These are phyloP conservation scores for Persicaria maculosa DNA, from an alignment of 148 eudicot genomes.

Conservation along the genomic window DNA sequence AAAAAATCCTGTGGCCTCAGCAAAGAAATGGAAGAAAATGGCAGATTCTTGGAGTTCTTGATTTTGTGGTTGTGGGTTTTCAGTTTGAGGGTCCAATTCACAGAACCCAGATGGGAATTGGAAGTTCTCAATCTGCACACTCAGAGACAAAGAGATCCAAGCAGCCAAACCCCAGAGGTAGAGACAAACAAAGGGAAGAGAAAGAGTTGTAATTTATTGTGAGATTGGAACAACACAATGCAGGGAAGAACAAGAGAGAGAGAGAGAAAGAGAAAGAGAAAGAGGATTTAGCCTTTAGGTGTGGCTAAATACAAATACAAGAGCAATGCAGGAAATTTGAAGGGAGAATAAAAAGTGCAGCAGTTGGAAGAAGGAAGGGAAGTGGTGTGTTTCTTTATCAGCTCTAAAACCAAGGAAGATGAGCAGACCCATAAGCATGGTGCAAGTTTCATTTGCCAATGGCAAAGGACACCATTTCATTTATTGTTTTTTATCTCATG, in stretches of 20 bases:
- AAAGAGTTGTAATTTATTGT: slow-evolving; percentile 22
- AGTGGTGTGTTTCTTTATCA: not conserved
- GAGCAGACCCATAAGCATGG: not conserved
- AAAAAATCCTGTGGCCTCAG: not conserved
- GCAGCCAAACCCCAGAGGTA: slow-evolving; percentile 11
- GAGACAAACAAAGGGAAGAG: slow-evolving; percentile 17
- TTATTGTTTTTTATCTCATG: not conserved
- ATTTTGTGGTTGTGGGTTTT: not conserved
- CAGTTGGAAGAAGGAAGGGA: slow-evolving; percentile 5
- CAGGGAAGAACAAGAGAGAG: slow-evolving; percentile 11
- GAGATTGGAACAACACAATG: slow-evolving; percentile 41
- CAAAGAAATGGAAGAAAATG: not conserved
- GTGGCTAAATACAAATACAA: not conserved
- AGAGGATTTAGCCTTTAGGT: not conserved
- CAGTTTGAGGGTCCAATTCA: not conserved
- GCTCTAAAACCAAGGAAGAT: slow-evolving; percentile 12
- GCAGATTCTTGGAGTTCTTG: not conserved
- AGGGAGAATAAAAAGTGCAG: slow-evolving; percentile 7
- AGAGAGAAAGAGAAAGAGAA: not conserved
- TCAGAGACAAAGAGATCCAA: slow-evolving; percentile 5
- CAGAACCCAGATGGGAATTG: slow-evolving; percentile 7
- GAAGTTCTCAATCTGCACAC: not conserved
- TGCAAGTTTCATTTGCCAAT: not conserved
- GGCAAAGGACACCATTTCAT: not conserved
- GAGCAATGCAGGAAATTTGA: not conserved